Evolutionary conservation across 331 rosid species (phyloP).

Genomic region (Rosa hybrid): DNA sequence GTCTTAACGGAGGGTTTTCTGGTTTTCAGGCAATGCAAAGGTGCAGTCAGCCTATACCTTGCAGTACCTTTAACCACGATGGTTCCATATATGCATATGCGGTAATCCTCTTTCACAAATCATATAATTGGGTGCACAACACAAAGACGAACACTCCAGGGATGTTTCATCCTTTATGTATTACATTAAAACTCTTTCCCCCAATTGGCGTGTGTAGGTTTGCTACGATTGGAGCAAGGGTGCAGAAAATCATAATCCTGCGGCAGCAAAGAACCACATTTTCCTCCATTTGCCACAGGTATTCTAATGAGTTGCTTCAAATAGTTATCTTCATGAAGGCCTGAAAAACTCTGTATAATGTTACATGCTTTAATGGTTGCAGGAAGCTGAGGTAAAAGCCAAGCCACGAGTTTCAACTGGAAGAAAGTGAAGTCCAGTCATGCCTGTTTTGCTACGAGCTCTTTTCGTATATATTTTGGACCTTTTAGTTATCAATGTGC

Average conservation of each 20-base stretch:
- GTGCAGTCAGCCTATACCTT: constrained; percentile 90
- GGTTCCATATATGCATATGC: constrained; percentile 86
- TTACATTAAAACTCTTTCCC: not conserved
- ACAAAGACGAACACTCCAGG: not conserved
- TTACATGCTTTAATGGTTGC: constrained; percentile 18
- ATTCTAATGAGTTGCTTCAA: not conserved
- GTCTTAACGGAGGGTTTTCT: constrained; percentile 24
- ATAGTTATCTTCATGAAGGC: constrained; percentile 1
- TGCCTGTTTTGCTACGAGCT: not conserved
- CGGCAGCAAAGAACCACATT: constrained; percentile 46
- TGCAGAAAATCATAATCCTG: constrained; percentile 74
- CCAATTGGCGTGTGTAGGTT: constrained; percentile 27
- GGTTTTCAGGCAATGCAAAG: constrained; percentile 77
- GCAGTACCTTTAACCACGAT: constrained; percentile 81
- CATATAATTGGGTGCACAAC: not conserved
- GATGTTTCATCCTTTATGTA: not conserved
- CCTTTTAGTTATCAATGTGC: not conserved
- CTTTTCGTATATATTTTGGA: not conserved
- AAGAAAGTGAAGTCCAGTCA: constrained; percentile 52
- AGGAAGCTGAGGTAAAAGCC: constrained; percentile 87
- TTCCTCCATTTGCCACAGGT: constrained; percentile 28
- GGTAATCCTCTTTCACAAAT: constrained; percentile 41
- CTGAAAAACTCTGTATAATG: too few species aligned
- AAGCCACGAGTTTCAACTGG: constrained; percentile 68
- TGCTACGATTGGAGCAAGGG: constrained; percentile 85